A percentile compares a stretch with the other conserved stretches of the same genome.
These are phyloP conservation scores for Aeschynomene evenia DNA, from an alignment of 306 rosid species.

Conservation along the genomic window DNA sequence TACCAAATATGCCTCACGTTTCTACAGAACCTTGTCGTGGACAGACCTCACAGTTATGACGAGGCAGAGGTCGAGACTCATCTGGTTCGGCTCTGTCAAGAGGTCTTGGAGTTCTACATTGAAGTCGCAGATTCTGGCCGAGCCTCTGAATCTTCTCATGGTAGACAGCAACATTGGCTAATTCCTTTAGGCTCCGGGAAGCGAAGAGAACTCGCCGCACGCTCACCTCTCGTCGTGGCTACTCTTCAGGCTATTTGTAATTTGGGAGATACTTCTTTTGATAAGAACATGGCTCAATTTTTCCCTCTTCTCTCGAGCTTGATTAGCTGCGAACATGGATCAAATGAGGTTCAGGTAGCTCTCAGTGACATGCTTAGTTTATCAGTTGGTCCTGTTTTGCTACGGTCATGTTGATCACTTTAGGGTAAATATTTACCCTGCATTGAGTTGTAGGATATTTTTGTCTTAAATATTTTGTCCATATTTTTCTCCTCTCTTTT, in stretches of 20 bases:
- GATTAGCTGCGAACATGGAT: slow-evolving; percentile 95
- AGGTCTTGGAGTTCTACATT: slow-evolving; percentile 70
- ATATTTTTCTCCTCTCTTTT: slow-evolving; percentile 29
- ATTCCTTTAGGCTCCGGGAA: slow-evolving; percentile 93
- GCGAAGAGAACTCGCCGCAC: slow-evolving; percentile 85
- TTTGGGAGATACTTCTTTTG: slow-evolving; percentile 72
- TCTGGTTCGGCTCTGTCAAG: slow-evolving; percentile 68
- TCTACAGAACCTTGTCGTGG: slow-evolving; percentile 78
- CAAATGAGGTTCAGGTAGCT: slow-evolving; percentile 83
- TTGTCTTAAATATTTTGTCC: slow-evolving; percentile 41
- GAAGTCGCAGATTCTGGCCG: slow-evolving; percentile 60
- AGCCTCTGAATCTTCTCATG: slow-evolving; percentile 55
- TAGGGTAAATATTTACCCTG: slow-evolving; percentile 45
- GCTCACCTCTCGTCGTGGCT: slow-evolving; percentile 82
- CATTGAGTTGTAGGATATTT: slow-evolving; percentile 59
- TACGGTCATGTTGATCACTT: slow-evolving; percentile 65
- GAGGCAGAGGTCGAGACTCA: slow-evolving; percentile 72
- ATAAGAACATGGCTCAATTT: slow-evolving; percentile 66
- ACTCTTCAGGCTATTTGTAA: slow-evolving; percentile 77
- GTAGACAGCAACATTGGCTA: slow-evolving; percentile 61
- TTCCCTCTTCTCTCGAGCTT: slow-evolving; percentile 84
- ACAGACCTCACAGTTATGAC: slow-evolving; percentile 57
- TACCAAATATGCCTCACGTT: slow-evolving; percentile 91
- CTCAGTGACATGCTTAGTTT: slow-evolving; percentile 89
- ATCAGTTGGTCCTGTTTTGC: slow-evolving; percentile 79